Conservation (phyloP, 768 basidiomycete species). For the Leccinum rimulosum region DNA sequence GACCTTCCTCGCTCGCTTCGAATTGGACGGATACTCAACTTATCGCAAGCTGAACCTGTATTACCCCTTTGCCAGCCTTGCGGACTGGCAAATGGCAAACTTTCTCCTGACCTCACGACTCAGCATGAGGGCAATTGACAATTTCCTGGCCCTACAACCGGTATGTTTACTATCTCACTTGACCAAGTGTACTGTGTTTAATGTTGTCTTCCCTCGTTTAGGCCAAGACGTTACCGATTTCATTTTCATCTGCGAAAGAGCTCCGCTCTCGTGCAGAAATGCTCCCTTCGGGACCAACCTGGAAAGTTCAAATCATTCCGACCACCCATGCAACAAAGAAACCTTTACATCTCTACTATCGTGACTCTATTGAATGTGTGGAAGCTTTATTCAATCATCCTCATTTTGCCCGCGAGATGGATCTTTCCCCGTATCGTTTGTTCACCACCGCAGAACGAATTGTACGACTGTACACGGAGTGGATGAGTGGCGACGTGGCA, state of each 20-base stretch:
- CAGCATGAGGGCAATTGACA: background rate
- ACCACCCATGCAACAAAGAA: background rate
- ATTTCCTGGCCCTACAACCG: background rate
- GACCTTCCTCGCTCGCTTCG: background rate
- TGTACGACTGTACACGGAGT: background rate
- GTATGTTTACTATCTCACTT: too few relatives aligned
- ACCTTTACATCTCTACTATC: background rate
- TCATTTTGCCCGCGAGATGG: background rate
- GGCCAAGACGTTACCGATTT: background rate
- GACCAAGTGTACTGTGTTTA: too few relatives aligned
- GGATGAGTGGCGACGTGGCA: background rate
- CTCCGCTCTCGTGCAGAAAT: background rate
- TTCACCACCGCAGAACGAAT: background rate
- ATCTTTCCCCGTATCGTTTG: background rate
- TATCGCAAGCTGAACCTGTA: background rate
- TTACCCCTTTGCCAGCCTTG: background rate
- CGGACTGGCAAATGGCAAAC: background rate
- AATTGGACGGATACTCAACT: background rate
- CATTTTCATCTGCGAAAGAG: background rate
- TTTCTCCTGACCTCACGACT: background rate
- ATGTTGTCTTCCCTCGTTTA: too few relatives aligned
- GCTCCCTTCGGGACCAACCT: background rate
- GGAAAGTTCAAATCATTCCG: background rate
- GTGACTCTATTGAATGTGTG: background rate
- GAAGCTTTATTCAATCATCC: background rate